A percentile compares a stretch with the other conserved stretches of the same genome.
phyloP scores from a whole-genome alignment of 768 basidiomycete species.

The Lentinula raphanica region DNA sequence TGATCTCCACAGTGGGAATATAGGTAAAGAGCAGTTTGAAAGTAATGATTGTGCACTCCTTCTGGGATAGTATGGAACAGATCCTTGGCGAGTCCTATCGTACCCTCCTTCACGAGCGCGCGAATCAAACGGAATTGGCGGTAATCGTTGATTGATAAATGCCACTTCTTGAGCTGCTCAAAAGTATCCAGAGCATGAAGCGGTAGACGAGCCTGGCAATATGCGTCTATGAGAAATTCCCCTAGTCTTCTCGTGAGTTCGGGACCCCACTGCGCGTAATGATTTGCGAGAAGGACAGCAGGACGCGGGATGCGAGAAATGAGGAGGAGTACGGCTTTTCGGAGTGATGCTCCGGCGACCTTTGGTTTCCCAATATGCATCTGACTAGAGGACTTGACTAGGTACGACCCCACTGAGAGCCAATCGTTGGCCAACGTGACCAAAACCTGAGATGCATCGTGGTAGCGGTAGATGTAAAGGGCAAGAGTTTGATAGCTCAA shows the following conservation, averaged over 20 bases:
- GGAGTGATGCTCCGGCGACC: constrained; percentile 20
- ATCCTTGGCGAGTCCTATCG: constrained; percentile 38
- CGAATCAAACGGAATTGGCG: constrained; percentile 34
- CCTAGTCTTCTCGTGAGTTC: constrained; percentile 27
- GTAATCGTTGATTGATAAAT: constrained; percentile 22
- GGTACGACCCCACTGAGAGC: constrained; percentile 16
- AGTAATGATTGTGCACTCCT: constrained; percentile 18
- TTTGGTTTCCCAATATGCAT: constrained; percentile 3
- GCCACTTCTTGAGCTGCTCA: constrained; percentile 32
- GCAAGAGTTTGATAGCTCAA: constrained; percentile 34
- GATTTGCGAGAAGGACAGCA: constrained; percentile 16
- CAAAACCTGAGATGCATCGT: constrained; percentile 27
- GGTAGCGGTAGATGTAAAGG: constrained; percentile 27
- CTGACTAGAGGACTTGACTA: constrained; percentile 15
- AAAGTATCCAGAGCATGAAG: constrained; percentile 36
- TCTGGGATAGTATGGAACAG: constrained; percentile 31
- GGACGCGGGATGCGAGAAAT: constrained; percentile 29
- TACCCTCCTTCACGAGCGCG: constrained; percentile 34
- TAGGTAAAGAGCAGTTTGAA: constrained; percentile 46
- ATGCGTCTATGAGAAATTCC: constrained; percentile 36
- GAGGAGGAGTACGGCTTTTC: constrained; percentile 19
- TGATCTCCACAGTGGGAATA: constrained; percentile 49
- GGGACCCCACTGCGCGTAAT: constrained; percentile 17
- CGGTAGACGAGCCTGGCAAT: constrained; percentile 26
- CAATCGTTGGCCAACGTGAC: constrained; percentile 37